These are phyloP conservation scores for Trichosporon coremiiforme DNA, from an alignment of 1,284 basidiomycete species.

Conservation along the genomic window DNA sequence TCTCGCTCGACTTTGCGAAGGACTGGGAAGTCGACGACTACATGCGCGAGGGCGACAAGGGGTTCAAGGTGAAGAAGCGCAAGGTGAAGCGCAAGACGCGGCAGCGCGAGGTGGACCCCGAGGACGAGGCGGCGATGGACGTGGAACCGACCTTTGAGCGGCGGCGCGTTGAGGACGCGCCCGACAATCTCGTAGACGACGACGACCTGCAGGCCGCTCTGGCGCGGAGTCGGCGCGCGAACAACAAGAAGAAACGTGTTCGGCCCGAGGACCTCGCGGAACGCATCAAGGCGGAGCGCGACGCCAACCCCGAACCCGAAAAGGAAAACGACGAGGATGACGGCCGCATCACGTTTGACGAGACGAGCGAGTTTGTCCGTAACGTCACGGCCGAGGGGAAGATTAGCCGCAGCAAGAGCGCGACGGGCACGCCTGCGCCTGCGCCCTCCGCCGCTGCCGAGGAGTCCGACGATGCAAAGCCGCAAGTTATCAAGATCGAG, in stretches of 20 bases:
- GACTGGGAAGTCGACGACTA: slow-evolving; percentile 86
- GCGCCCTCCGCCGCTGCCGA: slow-evolving; percentile 33
- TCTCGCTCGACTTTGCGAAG: slow-evolving; percentile 85
- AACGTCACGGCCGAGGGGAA: slow-evolving; percentile 66
- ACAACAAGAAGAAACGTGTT: slow-evolving; percentile 73
- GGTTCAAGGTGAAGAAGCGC: slow-evolving; percentile 87
- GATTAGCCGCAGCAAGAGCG: slow-evolving; percentile 49
- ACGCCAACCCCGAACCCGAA: slow-evolving; percentile 52
- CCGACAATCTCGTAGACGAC: slow-evolving; percentile 93
- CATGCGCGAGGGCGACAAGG: slow-evolving; percentile 82
- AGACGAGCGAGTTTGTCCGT: slow-evolving; percentile 95
- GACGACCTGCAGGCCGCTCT: slow-evolving; percentile 95
- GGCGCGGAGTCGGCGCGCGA: slow-evolving; percentile 78
- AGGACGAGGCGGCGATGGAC: slow-evolving; percentile 61
- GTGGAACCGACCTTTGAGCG: slow-evolving; percentile 50
- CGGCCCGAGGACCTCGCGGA: slow-evolving; percentile 82
- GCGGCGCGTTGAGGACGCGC: slow-evolving; percentile 62
- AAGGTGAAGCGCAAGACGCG: slow-evolving; percentile 69
- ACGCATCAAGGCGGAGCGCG: slow-evolving; percentile 28
- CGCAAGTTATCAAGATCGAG: slow-evolving; percentile 57
- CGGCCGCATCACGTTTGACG: slow-evolving; percentile 82
- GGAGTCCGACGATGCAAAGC: slow-evolving; percentile 51
- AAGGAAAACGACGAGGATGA: slow-evolving; percentile 65
- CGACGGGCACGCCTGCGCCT: slow-evolving; percentile 35
- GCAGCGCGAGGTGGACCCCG: slow-evolving; percentile 66